Base-by-base conservation (phyloP, 2,329 filamentous ascomycete species). In the Setomelanomma holmii region DNA sequence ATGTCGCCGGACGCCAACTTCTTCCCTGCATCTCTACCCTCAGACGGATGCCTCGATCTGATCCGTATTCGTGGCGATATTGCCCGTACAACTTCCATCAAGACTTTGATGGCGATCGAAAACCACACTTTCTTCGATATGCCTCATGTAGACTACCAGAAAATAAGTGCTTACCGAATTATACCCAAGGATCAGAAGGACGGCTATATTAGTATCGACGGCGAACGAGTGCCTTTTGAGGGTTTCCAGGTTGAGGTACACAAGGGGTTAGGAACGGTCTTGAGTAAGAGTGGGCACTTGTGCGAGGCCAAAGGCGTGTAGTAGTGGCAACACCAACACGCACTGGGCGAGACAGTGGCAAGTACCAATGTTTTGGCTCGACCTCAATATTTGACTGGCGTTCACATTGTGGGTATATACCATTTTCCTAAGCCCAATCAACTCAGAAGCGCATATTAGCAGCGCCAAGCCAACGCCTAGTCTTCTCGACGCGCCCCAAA, bases 171-270 rank as follows among this genome's bases (percentile, higher is more conserved):
- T 0, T 97, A 95, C 71, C 84, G 95, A 36, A 88, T 99, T 57
- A 87, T 88, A 3, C 95, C 95, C 0, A 86, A 85, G 17, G 60
- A 88, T 56, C 67, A 71, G 43, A 58, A 58, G n/a, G 61, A 66
- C 14, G 93, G 93, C 1, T 95, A 90, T 72, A 96, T 99, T 71
- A 96, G 91, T 72, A 91, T 99, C 60, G 95, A 98, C 68, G 95
- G 95, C 33, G 95, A 99, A 76, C 83, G 84, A 47, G 82, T 96
- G 2, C 89, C 91, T 0, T 98, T 96, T 71, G 88, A 88, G 64
- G 89, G 91, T 0, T 96, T 97, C 71, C 95, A 99, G 78, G 91
- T 88, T 2, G 95, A 99, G 76, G 82, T 97, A 5, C 91, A 97
- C 72, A 84, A 80, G 45, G 89, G 89, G 0, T 79, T 99, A 20